A percentile compares a stretch with the other conserved stretches of the same genome.
Evolutionary conservation across 75 land plant species (phyloP).

Genomic region (Cryptomeria japonica): DNA sequence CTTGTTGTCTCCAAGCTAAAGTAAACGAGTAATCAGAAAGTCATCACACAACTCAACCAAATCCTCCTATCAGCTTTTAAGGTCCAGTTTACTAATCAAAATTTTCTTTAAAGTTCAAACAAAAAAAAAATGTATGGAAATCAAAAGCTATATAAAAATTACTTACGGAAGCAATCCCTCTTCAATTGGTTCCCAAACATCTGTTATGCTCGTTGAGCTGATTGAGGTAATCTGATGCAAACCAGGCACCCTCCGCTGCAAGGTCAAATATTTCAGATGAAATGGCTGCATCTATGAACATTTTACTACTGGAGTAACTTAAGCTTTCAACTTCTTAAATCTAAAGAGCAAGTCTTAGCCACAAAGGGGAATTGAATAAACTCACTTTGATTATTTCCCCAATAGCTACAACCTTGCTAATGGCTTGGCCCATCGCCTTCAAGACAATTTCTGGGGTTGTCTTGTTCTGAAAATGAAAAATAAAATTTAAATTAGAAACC

Average conservation of each 20-base stretch:
- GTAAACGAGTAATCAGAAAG: neutral
- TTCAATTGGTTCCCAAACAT: slow-evolving; percentile 96
- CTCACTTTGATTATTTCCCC: slow-evolving; percentile 87
- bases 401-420: slow-evolving; percentile 87
- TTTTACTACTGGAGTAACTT: neutral
- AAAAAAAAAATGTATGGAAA: neutral
- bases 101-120: neutral
- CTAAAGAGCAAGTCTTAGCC: neutral
- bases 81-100: neutral
- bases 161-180: slow-evolving; percentile 96
- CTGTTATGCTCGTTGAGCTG: slow-evolving; percentile 89
- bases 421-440: slow-evolving; percentile 98
- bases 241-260: slow-evolving; percentile 75
- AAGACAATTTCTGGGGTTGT: slow-evolving; percentile 73
- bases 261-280: neutral
- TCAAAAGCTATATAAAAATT: neutral
- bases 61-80: neutral
- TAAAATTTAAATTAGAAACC: no score
- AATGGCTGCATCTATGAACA: neutral
- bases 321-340: neutral
- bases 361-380: neutral
- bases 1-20: slow-evolving; percentile 86
- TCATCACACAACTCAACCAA: neutral
- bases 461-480: slow-evolving; percentile 49
- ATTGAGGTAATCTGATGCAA: slow-evolving; percentile 87